Evolutionary conservation across 768 basidiomycete species (phyloP), one percentile per base, ranked within the genome.

Genomic region (Kwoniella bestiolae): DNA sequence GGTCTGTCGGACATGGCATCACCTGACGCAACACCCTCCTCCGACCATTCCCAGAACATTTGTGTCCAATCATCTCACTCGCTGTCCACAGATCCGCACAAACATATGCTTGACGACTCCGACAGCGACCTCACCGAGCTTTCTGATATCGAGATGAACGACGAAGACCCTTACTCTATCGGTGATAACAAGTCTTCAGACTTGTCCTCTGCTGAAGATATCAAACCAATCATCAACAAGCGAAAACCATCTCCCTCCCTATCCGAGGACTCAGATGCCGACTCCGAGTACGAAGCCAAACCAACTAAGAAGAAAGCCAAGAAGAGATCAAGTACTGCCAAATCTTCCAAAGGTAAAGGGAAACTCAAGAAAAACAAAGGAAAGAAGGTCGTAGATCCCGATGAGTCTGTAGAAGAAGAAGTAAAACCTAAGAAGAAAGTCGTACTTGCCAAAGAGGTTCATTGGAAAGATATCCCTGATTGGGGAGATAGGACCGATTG

Each of bases 401-500:
- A 32, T 31, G 41, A 51, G 11, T 8, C 8, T 11, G 60, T 52
- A 9, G 51, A 52, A 2, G 52, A 55, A 14, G 23, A 44, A 14
- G 52, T 28, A 3, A 44, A 21, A 8, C 35, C 31, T 5, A 64
- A 64, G 47, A 64, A 57, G 32, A 64, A 57, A 29, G 34, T 25
- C 1, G 9, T 64, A 9, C n/a, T 49, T 5, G 60, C 59, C 16
- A 66, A 65, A 35, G 53, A 32, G 32, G 63, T 51, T 7, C 7
- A 29, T 14, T 68, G 70, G 70, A 12, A 59, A 5, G 70, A 71
- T 56, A 62, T 71, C 9, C 70, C 70, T 18, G 64, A 68, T 44
- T 71, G 67, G 70, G 64, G 55, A 14, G 67, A 52, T 16, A 60
- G 46, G 23, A 52, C 11, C 1, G 63, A 62, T 38, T 68, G 63